Base-by-base conservation (phyloP, 176 grass and related monocot species). In the Carex parvula region DNA sequence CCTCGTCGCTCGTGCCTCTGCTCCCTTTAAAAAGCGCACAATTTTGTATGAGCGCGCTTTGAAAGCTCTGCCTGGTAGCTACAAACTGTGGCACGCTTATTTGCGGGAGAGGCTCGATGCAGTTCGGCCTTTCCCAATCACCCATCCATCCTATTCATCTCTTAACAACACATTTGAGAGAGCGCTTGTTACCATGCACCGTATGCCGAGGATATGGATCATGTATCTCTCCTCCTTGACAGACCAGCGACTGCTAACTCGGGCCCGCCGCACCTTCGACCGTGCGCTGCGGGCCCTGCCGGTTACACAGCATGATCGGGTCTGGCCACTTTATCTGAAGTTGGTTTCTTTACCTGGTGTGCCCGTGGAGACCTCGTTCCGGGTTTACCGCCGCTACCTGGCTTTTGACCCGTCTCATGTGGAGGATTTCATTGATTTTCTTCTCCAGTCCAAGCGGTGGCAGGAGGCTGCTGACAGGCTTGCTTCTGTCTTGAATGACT, bases 1-100 rank as follows among this genome's bases (percentile, higher is more conserved):
- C 79, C 89, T 97, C 12, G 83, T 90, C 0, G 82, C 84, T 1
- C 81, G 73, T 15, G 21, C 70, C 78, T 50, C 46, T 13, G 70
- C 88, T 24, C 89, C 94, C 11, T 79, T 81, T 64, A 72, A 69
- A 63, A 86, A 60, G 42, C 91, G 91, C 21, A 67, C 81, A 0
- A 76, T 80, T 16, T 76, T 97, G 75, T 93, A 93, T 81, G 94
- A 93, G 48, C 94, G 94, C 9, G 87, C 91, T 1, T 81, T 93
- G 68, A 86, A 83, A 15, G 94, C 88, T 4, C 88, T 97, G 1
- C 94, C 91, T 4, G 91, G 89, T 0, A 88, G 85, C 8, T 97
- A 97, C 86, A 97, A 97, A 75, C 79, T 93, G 2, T 97, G 94
- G 94, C 88, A 97, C n/a, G 88, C 91, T 0, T 97, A 97, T 64